Evolutionary conservation across 345 rosid species (phyloP), one percentile per base, ranked within the genome.

Genomic region (Clarkia xantiana): DNA sequence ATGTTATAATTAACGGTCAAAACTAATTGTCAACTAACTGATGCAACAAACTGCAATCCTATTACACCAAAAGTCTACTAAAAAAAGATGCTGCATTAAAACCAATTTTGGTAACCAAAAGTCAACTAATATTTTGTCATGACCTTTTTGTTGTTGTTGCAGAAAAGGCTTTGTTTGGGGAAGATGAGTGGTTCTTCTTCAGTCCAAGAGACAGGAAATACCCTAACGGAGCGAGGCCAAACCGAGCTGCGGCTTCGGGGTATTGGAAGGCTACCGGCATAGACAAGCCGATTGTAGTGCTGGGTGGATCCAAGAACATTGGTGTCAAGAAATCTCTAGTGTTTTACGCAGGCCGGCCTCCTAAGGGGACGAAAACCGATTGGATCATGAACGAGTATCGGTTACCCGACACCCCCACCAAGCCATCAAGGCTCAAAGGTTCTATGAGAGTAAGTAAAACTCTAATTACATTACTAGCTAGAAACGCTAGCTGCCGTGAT

Each of bases 131-230:
- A n/a, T n/a, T n/a, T n/a, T 52, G 39, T 19, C 38, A 23, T 18
- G 19, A 22, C 12, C 29, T 9, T n/a, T n/a, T n/a, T 17, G 34
- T 55, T 11, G 23, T 51, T 14, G 57, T 42, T 61, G 42, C 72
- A 85, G 95, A 73, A 23, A 74, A 77, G 57, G 87, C 95, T 36
- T 67, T 72, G 69, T 85, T 77, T 58, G 86, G 83, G 25, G 81
- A 79, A 36, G 59, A 77, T 18, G 86, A 79, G 56, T 77, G 86
- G 86, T 80, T 64, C 56, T 80, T 80, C 55, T 78, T 84, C 54
- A 80, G 78, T 56, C 83, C 82, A 12, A 60, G 74, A 52, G 68
- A 70, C 18, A 49, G 71, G 44, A 76, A 71, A 47, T 62, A 73
- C 55, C 71, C 78, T 9, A 67, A 70, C 6, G 70, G 76, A 12